Evolutionary conservation across 1,139 yeast genomes (phyloP).

Genomic region (Zygoascus meyerae): DNA sequence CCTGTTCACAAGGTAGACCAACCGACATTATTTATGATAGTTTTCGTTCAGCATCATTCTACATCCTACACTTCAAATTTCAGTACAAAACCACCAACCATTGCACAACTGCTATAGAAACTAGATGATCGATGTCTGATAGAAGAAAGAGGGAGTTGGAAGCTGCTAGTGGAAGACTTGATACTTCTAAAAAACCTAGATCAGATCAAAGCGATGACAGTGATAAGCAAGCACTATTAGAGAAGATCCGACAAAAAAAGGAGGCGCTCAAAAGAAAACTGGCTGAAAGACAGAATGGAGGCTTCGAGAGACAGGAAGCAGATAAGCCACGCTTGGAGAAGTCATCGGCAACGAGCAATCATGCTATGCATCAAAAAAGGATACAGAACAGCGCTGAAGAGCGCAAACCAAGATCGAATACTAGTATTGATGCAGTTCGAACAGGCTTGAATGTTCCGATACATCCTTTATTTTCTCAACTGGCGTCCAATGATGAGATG

Average conservation of each 20-base stretch:
- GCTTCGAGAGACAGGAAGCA: no score
- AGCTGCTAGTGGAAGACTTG: background rate
- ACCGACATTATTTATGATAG: no score
- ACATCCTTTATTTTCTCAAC: conserved; percentile 48
- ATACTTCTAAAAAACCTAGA: conserved; percentile 1
- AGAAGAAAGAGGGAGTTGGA: no score
- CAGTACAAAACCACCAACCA: background rate
- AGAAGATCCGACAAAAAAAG: conserved; percentile 1
- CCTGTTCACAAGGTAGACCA: no score
- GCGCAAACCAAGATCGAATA: no score
- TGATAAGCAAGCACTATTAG: conserved; percentile 1
- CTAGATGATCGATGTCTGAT: no score
- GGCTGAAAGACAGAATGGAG: background rate
- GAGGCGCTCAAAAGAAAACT: conserved; percentile 5
- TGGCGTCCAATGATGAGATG: background rate
- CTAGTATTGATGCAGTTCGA: conserved; percentile 18
- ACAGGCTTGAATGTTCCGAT: conserved; percentile 50
- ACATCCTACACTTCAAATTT: background rate
- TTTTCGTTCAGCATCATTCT: no score
- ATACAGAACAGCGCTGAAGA: no score
- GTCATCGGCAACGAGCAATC: no score
- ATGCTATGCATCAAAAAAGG: no score
- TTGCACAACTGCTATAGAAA: no score
- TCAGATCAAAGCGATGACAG: background rate
- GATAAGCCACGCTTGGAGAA: no score